A percentile compares a stretch with the other conserved stretches of the same genome.
Evolutionary conservation across 345 rosid species (phyloP).

Genomic region (Reutealis trisperma): DNA sequence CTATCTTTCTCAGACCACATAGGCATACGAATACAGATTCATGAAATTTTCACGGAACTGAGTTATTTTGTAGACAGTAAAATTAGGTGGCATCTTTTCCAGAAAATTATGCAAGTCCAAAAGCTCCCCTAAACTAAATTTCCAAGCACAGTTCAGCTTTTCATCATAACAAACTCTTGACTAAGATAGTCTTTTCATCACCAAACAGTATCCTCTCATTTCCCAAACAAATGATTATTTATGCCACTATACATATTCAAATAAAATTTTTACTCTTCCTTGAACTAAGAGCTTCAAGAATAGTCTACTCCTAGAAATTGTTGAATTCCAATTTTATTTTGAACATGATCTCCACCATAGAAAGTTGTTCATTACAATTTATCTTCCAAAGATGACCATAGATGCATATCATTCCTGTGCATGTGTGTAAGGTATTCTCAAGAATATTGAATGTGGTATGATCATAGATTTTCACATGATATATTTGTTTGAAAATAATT

Average conservation of each 20-base stretch:
- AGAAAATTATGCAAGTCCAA: not conserved
- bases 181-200: not conserved
- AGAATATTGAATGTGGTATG: not conserved
- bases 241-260: not conserved
- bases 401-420: not conserved
- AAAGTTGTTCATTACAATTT: no score
- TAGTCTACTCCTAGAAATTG: not conserved
- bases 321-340: not conserved
- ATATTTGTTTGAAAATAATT: no score
- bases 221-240: not conserved
- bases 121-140: not conserved
- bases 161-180: not conserved
- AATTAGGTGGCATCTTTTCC: not conserved
- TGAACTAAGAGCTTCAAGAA: not conserved
- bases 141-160: not conserved
- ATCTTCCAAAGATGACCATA: not conserved
- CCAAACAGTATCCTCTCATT: not conserved
- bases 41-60: not conserved
- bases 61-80: not conserved
- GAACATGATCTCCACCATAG: no score
- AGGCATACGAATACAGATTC: not conserved
- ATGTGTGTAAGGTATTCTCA: not conserved
- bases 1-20: not conserved
- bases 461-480: no score
- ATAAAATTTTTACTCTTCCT: not conserved